Evolutionary conservation across 495 filamentous ascomycete genomes (phyloP), one percentile per base, ranked within the genome.

Genomic region (Hypomontagnella monticulosa): DNA sequence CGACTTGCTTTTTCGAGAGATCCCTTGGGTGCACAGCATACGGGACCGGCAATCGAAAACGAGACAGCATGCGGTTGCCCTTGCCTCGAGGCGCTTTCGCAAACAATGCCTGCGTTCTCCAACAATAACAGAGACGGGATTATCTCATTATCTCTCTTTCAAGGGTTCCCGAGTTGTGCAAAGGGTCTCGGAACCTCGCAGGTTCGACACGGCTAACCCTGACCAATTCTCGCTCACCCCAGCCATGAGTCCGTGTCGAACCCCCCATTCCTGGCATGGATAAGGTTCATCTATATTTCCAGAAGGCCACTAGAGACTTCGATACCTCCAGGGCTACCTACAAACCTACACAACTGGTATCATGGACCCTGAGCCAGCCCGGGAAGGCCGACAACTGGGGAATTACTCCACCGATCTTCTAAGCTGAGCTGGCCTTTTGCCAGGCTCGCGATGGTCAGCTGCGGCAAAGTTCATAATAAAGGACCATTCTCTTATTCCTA

Each of bases 381-480:
- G 50, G 58, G 36, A 32, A 42, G 8, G 54, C 58, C 58, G 64
- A 59, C 44, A 18, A 61, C 50, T 41, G 19, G 16, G 33, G 20
- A 48, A 20, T 38, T 38, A n/a, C 40, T 43, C 64, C 64, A 67
- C 64, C 50, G 41, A 62, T 62, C 34, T 40, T 40, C 49, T 40
- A n/a, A 40, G 49, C 49, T 53, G 49, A 53, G 32, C 12, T 53
- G 33, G 37, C 32, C 27, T 23, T 18, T 16, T 23, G 43, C 36
- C 34, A 20, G 33, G 18, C 14, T 40, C 34, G 2, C 18, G 11
- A 30, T 16, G 49, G n/a, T 53, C 32, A 40, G 49, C 34, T 14
- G 20, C 49, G 34, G 33, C 18, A 14, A 12, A 49, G 27, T 18
- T 18, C 48, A 37, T n/a, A 16, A 36, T 16, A 12, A 10, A 4